Evolutionary conservation across 768 basidiomycete species (phyloP).

Genomic region (Mycena albidolilacea): DNA sequence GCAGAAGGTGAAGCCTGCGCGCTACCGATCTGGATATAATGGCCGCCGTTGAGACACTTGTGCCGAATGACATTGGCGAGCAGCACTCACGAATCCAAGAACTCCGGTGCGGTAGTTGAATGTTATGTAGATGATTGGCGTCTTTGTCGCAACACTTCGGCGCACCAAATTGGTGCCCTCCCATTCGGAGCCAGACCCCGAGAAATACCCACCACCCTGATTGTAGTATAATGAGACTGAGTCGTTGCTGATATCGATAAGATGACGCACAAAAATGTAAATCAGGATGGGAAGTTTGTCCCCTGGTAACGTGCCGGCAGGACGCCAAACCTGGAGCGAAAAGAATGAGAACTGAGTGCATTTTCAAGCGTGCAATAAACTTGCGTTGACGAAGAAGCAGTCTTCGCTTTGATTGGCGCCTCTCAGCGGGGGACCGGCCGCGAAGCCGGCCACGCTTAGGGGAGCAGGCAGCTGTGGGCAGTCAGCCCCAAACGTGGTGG

Average conservation of each 20-base stretch:
- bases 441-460: neutral
- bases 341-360: neutral
- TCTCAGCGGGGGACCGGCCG: slow-evolving; percentile 15
- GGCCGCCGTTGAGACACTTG: neutral
- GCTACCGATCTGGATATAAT: slow-evolving; percentile 15
- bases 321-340: neutral
- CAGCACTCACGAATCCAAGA: slow-evolving; percentile 9
- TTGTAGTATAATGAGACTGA: neutral
- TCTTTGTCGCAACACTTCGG: slow-evolving; percentile 12
- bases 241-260: neutral
- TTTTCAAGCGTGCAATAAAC: neutral
- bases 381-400: slow-evolving; percentile 20
- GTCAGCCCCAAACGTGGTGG: slow-evolving; percentile 15
- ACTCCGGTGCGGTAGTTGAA: slow-evolving; percentile 16
- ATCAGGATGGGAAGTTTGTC: neutral
- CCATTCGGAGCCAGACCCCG: slow-evolving; percentile 19
- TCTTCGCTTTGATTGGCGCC: slow-evolving; percentile 24
- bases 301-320: neutral
- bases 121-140: slow-evolving; percentile 7
- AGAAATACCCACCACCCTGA: slow-evolving; percentile 18
- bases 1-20: neutral
- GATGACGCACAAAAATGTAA: neutral
- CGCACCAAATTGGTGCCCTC: slow-evolving; percentile 12
- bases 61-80: neutral
- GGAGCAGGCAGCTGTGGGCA: slow-evolving; percentile 8